Conservation (phyloP, 352 stramenopile species). For the Phytophthora foliorum region DNA sequence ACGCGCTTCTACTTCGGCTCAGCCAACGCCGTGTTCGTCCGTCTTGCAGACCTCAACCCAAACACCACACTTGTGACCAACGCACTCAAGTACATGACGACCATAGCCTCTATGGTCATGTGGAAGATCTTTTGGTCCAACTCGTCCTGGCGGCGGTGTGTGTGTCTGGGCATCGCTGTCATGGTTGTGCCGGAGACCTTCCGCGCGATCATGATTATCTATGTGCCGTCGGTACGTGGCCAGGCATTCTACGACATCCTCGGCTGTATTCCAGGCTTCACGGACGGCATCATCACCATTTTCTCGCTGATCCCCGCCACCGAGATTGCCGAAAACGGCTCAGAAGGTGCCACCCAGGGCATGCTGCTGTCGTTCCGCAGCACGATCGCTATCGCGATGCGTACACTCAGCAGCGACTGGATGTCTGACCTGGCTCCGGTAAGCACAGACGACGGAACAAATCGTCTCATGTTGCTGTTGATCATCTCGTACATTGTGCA, state of each 20-base stretch:
- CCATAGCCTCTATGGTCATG: conserved; percentile 62
- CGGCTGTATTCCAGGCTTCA: conserved; percentile 59
- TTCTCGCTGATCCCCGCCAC: conserved; percentile 74
- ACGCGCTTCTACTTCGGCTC: conserved; percentile 69
- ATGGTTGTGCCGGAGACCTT: conserved; percentile 61
- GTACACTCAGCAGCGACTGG: conserved; percentile 65
- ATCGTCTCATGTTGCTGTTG: conserved; percentile 44
- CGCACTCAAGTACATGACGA: conserved; percentile 64
- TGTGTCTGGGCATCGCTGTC: conserved; percentile 51
- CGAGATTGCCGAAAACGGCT: conserved; percentile 78
- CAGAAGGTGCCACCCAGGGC: conserved; percentile 72
- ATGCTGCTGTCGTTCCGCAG: conserved; percentile 72
- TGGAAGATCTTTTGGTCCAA: conserved; percentile 67
- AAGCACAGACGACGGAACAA: conserved; percentile 32
- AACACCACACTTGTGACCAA: conserved; percentile 58
- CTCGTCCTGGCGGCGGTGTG: conserved; percentile 47
- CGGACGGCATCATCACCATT: conserved; percentile 74
- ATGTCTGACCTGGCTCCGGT: conserved; percentile 46
- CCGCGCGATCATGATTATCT: conserved; percentile 69
- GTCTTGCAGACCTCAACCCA: conserved; percentile 44
- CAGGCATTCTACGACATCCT: conserved; percentile 67
- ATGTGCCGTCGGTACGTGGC: conserved; percentile 47
- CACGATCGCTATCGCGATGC: conserved; percentile 63
- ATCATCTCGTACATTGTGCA: conserved; percentile 72
- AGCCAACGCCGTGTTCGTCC: conserved; percentile 50